Conservation (phyloP, 2,329 filamentous ascomycete species). For the Stemphylium lycopersici region DNA sequence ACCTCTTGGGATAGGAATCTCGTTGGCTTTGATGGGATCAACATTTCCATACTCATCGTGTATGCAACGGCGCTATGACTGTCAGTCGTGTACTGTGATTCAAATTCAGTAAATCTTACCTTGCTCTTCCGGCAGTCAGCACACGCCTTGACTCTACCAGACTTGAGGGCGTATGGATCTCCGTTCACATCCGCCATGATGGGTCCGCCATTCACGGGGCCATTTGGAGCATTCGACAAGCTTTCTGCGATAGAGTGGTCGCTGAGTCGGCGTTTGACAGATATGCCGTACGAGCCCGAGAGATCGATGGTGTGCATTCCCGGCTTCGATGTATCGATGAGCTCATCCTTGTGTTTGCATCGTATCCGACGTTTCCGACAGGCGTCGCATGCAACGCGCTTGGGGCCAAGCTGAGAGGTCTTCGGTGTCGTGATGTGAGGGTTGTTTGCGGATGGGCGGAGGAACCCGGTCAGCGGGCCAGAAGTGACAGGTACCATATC, state of each 20-base stretch:
- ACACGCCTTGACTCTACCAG: conserved; percentile 68
- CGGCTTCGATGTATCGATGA: conserved; percentile 43
- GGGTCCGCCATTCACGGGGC: conserved; percentile 36
- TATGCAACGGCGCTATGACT: conserved; percentile 65
- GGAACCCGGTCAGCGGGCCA: conserved; percentile 40
- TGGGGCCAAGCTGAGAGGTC: conserved; percentile 65
- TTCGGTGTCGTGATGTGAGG: conserved; percentile 58
- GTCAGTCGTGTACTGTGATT: conserved; percentile 21
- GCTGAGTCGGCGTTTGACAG: conserved; percentile 42
- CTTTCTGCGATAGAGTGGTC: conserved; percentile 37
- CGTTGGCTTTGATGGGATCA: conserved; percentile 67
- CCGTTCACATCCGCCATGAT: conserved; percentile 44
- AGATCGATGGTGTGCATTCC: conserved; percentile 42
- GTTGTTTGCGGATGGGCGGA: conserved; percentile 46
- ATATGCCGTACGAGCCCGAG: conserved; percentile 41
- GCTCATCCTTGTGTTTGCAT: conserved; percentile 68
- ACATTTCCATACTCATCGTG: conserved; percentile 69
- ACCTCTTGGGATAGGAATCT: conserved; percentile 65
- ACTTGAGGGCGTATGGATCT: conserved; percentile 57
- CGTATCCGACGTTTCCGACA: conserved; percentile 67
- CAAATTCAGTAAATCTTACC: conserved; percentile 51
- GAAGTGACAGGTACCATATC: conserved; percentile 21
- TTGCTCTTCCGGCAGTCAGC: conserved; percentile 72
- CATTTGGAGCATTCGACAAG: conserved; percentile 18
- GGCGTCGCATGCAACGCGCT: conserved; percentile 66